Evolutionary conservation across 1,284 basidiomycete genomes (phyloP), one percentile per base, ranked within the genome.

Genomic region (Earliella scabrosa): DNA sequence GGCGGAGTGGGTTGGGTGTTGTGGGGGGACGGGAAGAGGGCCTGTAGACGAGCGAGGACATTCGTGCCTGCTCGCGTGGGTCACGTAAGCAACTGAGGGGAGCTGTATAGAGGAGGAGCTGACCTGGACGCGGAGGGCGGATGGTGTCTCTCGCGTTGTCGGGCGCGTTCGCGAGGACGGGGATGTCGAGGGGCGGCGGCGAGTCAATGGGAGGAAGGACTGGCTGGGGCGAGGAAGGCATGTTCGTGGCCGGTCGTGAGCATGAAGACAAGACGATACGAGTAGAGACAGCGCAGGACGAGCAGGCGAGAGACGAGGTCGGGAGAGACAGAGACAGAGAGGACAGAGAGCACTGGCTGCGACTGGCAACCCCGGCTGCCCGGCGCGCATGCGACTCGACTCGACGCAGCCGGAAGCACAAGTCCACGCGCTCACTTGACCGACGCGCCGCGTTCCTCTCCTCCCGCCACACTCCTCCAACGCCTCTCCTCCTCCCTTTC

Each of bases 21-120:
- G 11, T 59, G 52, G n/a, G 57, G 18, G 8, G 74, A 58, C 14
- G 69, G 76, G 40, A 82, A 78, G 34, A 81, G 67, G 13, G 78
- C 76, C 41, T 78, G 75, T 49, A 78, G 61, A 59, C 78, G 75
- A 20, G 77, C 69, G 27, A 79, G 69, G 32, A 80, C 77, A 54
- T 70, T 77, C 6, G 58, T 45, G 35, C 62, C 60, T 9, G 63
- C 70, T 71, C 49, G n/a, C n/a, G n/a, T n/a, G n/a, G n/a, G n/a
- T n/a, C n/a, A n/a, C n/a, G n/a, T n/a, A n/a, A n/a, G n/a, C n/a
- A n/a, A n/a, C n/a, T n/a, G n/a, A n/a, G n/a, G n/a, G n/a, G n/a
- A n/a, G n/a, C n/a, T n/a, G n/a, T n/a, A n/a, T n/a, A n/a, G n/a
- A n/a, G n/a, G 39, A 44, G 3, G n/a, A 7, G 50, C 61, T 35